Evolutionary conservation across 2,329 filamentous ascomycete species (phyloP).

Genomic region (Ophiostoma sp.): DNA sequence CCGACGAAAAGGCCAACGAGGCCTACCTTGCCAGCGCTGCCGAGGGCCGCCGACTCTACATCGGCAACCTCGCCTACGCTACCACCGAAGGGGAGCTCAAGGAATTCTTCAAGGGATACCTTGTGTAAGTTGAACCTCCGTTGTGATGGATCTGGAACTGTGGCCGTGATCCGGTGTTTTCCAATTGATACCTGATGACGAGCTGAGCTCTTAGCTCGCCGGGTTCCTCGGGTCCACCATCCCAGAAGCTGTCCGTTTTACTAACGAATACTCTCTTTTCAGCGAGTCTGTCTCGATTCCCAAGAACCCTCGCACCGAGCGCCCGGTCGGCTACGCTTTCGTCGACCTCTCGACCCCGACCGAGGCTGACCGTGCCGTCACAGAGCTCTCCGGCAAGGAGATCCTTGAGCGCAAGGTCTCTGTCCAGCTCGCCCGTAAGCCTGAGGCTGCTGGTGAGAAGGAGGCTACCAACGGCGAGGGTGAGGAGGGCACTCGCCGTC

Average conservation of each 20-base stretch:
- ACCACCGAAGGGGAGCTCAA: slow-evolving; percentile 99
- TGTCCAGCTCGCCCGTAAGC: slow-evolving; percentile 97
- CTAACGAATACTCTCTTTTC: slow-evolving; percentile 23
- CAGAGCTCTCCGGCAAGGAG: slow-evolving; percentile 94
- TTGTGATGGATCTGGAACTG: background rate
- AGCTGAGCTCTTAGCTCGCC: background rate
- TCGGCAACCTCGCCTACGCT: slow-evolving; percentile 99
- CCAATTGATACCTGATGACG: background rate
- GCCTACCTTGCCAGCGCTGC: slow-evolving; percentile 95
- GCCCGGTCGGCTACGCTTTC: slow-evolving; percentile 97
- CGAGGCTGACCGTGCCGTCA: slow-evolving; percentile 93
- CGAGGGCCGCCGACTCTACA: slow-evolving; percentile 98
- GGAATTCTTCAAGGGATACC: slow-evolving; percentile 99
- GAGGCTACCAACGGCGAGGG: slow-evolving; percentile 77
- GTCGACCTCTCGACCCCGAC: slow-evolving; percentile 93
- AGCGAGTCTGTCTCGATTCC: slow-evolving; percentile 99
- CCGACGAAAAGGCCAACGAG: slow-evolving; percentile 69
- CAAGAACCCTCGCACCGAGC: slow-evolving; percentile 98
- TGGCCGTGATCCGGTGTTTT: background rate
- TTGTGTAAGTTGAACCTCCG: slow-evolving; percentile 74
- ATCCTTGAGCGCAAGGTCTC: slow-evolving; percentile 99
- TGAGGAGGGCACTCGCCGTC: slow-evolving; percentile 63
- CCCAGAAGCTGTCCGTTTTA: background rate
- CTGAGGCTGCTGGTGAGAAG: slow-evolving; percentile 80
- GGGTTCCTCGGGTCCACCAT: background rate